Base-by-base conservation (phyloP, 2,329 filamentous ascomycete species). In the Arthrobotrys sphaeroides region DNA sequence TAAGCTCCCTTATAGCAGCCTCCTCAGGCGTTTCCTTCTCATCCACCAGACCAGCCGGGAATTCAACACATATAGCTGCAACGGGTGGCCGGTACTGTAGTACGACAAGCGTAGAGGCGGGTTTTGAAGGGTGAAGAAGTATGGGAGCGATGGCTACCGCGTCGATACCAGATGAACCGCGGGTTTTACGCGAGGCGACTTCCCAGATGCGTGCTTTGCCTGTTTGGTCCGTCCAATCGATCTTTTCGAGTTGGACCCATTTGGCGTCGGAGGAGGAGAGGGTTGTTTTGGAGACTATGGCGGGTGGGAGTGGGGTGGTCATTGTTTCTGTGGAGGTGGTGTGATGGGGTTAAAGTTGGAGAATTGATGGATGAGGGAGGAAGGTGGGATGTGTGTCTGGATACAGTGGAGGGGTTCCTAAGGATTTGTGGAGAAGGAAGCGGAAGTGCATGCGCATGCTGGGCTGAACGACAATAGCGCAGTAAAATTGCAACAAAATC, bases 41-140 rank as follows among this genome's bases (percentile, higher is more conserved):
- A 78, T 89, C 88, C 31, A 89, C 85, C 22, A 89, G 82, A 0
- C 88, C 88, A 0, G 87, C 87, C 0, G 88, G 88, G 4, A 89
- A 85, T 79, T 90, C 88, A 57, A 89, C 87, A 57, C 86, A 86
- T 36, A 87, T 82, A 22, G 86, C 87, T 68, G 87, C 84, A 40
- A 88, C 84, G 0, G 88, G 87, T 0, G 88, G 87, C 2, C 88
- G 85, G 80, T 88, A 89, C 79, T 90, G 86, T 72, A 88, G 84
- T 75, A 88, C 85, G 55, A 89, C 83, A 55, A 89, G 83, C 10
- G 87, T 87, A 36, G 84, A 84, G 0, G 84, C 81, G 2, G 84
- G 84, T 42, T 81, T 81, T 9, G 79, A 81, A 0, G 85, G 84
- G 77, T 86, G 85, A 24, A 84, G 83, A 55, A 87, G 82, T 49